Conservation (phyloP, 2,329 filamentous ascomycete species). For the Conoideocrella luteorostrata region DNA sequence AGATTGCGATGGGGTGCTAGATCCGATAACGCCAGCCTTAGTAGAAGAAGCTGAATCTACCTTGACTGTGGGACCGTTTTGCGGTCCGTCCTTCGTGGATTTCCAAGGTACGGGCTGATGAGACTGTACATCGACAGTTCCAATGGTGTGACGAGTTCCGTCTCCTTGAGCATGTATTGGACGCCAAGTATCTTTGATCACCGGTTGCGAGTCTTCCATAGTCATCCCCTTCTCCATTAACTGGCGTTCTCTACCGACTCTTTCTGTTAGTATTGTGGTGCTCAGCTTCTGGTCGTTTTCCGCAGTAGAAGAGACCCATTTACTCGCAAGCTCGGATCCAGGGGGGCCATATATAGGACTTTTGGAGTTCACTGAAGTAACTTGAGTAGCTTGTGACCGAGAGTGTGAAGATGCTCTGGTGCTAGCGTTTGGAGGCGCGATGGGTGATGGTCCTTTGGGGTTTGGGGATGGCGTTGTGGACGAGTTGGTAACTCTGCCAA, state of each 20-base stretch:
- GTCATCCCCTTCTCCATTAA: slow-evolving; percentile 38
- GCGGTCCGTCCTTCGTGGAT: slow-evolving; percentile 20
- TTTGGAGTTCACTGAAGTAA: slow-evolving; percentile 22
- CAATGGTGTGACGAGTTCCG: slow-evolving; percentile 24
- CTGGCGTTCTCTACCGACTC: slow-evolving; percentile 36
- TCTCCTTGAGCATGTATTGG: slow-evolving; percentile 32
- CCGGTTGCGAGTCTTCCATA: slow-evolving; percentile 37
- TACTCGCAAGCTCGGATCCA: slow-evolving; percentile 29
- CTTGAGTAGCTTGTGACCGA: slow-evolving; percentile 21
- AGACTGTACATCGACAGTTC: slow-evolving; percentile 20
- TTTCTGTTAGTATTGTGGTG: slow-evolving; percentile 31
- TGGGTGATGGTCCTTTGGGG: slow-evolving; percentile 38
- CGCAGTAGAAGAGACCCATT: slow-evolving; percentile 37
- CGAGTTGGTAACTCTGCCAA: slow-evolving; percentile 42
- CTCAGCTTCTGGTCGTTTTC: slow-evolving; percentile 40
- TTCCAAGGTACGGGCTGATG: slow-evolving; percentile 25
- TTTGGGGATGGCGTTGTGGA: slow-evolving; percentile 24
- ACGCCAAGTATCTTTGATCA: slow-evolving; percentile 50
- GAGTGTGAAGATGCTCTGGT: slow-evolving; percentile 1
- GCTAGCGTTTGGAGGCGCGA: slow-evolving; percentile 28
- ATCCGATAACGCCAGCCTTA: slow-evolving; percentile 22
- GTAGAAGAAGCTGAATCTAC: slow-evolving; percentile 18
- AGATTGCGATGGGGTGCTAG: slow-evolving; percentile 34
- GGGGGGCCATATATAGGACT: slow-evolving; percentile 21
- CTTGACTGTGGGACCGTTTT: slow-evolving; percentile 9